These are phyloP conservation scores for Fomitiporia mediterranea DNA, from an alignment of 1,284 basidiomycete species.

Conservation along the genomic window DNA sequence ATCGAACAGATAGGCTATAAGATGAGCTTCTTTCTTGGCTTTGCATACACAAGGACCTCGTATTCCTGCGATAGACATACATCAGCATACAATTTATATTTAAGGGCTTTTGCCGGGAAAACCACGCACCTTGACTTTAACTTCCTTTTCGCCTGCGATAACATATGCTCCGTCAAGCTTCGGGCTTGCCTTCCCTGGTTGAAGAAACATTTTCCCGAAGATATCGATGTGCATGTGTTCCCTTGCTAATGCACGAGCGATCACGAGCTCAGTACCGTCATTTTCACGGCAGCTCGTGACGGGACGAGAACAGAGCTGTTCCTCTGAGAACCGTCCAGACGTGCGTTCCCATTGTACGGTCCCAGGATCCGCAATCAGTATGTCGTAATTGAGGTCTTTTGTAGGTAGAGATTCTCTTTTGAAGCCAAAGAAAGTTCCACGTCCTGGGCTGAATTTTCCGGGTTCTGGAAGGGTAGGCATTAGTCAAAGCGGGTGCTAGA, in stretches of 20 bases:
- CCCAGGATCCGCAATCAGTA: neutral
- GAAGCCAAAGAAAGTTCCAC: neutral
- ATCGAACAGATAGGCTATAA: no score
- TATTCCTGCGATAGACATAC: no score
- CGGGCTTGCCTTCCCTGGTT: neutral
- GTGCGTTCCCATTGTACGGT: neutral
- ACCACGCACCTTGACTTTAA: neutral
- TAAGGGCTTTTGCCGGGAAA: no score
- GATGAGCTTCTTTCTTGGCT: neutral
- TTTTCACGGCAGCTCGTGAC: neutral
- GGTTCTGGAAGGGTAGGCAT: neutral
- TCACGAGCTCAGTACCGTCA: neutral
- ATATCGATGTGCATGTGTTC: neutral
- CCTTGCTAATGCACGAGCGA: neutral
- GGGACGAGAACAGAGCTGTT: neutral
- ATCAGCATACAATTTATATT: no score
- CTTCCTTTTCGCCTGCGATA: neutral
- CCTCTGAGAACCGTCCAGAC: neutral
- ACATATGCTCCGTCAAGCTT: slow-evolving; percentile 2
- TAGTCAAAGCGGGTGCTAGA: neutral
- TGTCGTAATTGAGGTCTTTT: neutral
- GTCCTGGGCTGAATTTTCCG: neutral
- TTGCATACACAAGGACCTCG: neutral
- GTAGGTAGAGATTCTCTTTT: neutral
- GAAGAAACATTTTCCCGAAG: neutral